A percentile compares a stretch with the other conserved stretches of the same genome.
phyloP scores from a whole-genome alignment of 176 grass and related monocot genomes.

The sorghum (Sorghum bicolor) region DNA sequence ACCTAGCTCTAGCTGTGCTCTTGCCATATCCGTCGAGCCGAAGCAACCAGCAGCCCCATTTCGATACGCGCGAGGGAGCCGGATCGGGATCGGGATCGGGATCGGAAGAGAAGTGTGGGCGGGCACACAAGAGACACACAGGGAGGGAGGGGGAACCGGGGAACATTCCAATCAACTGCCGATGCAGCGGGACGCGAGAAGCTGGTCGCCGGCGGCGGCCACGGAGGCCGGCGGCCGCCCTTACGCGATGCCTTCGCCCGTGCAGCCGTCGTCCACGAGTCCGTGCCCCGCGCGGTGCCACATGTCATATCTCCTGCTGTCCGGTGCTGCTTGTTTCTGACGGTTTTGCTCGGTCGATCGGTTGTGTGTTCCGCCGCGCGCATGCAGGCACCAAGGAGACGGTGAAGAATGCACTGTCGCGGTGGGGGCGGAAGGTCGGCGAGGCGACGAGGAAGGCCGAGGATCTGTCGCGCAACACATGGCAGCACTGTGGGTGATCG shows the following conservation, averaged over 20 bases:
- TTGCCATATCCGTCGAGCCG: neutral
- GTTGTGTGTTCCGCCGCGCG: neutral
- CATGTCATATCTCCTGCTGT: neutral
- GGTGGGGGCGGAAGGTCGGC: conserved; percentile 79
- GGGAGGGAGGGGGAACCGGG: too few species aligned
- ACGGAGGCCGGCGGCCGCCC: conserved; percentile 45
- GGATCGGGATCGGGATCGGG: too few species aligned
- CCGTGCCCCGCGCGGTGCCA: neutral
- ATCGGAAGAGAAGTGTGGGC: neutral
- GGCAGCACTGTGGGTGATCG: conserved; percentile 74
- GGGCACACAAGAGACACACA: neutral
- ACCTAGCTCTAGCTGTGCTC: neutral
- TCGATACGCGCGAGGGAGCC: conserved; percentile 17
- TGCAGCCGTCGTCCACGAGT: conserved; percentile 52
- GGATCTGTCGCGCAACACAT: conserved; percentile 89
- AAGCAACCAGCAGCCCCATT: neutral
- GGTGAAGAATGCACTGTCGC: conserved; percentile 68
- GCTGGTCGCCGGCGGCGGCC: conserved; percentile 30
- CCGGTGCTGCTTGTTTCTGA: neutral
- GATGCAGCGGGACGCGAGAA: conserved; percentile 18
- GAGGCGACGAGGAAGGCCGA: conserved; percentile 76
- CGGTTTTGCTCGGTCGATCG: neutral
- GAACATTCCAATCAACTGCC: neutral
- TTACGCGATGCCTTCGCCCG: conserved; percentile 49
- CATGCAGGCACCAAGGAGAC: conserved; percentile 63